These are phyloP conservation scores for Senna tora DNA, from an alignment of 306 rosid genomes.

Conservation along the genomic window DNA sequence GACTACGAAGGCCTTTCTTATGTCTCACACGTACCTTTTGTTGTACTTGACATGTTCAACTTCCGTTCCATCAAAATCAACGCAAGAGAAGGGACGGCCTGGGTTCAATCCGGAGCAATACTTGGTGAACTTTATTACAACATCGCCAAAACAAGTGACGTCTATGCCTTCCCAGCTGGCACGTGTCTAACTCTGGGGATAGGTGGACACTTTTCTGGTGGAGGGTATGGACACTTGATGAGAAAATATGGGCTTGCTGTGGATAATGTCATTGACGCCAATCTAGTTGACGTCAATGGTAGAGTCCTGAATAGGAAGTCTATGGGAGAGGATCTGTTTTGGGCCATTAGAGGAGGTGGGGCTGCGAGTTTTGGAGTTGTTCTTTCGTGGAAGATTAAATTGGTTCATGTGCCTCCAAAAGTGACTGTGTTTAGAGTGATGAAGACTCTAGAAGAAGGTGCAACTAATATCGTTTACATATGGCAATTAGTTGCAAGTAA, in stretches of 20 bases:
- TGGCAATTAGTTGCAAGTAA: constrained; percentile 62
- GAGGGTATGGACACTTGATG: constrained; percentile 80
- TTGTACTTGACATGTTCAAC: constrained; percentile 39
- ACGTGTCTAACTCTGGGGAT: constrained; percentile 56
- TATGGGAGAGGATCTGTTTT: constrained; percentile 50
- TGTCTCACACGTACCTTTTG: constrained; percentile 31
- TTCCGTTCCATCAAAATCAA: constrained; percentile 13
- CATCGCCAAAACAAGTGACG: not conserved
- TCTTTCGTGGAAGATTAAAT: constrained; percentile 55
- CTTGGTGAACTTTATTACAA: constrained; percentile 38
- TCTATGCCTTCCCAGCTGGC: constrained; percentile 56
- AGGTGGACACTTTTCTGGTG: constrained; percentile 78
- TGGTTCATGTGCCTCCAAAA: constrained; percentile 57
- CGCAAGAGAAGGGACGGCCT: not conserved
- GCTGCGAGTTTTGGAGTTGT: constrained; percentile 69
- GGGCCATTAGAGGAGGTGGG: constrained; percentile 53
- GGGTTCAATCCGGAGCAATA: constrained; percentile 44
- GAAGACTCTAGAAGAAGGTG: constrained; percentile 37
- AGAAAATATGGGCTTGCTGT: constrained; percentile 75
- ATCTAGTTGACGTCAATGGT: constrained; percentile 40
- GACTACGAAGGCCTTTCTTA: constrained; percentile 44
- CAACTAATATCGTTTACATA: constrained; percentile 43
- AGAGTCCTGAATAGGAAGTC: constrained; percentile 27
- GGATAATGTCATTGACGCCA: constrained; percentile 54
- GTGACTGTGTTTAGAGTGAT: constrained; percentile 57